Evolutionary conservation across 257 asterid genomes (phyloP), one percentile per base, ranked within the genome.

Genomic region (Lithospermum erythrorhizon): DNA sequence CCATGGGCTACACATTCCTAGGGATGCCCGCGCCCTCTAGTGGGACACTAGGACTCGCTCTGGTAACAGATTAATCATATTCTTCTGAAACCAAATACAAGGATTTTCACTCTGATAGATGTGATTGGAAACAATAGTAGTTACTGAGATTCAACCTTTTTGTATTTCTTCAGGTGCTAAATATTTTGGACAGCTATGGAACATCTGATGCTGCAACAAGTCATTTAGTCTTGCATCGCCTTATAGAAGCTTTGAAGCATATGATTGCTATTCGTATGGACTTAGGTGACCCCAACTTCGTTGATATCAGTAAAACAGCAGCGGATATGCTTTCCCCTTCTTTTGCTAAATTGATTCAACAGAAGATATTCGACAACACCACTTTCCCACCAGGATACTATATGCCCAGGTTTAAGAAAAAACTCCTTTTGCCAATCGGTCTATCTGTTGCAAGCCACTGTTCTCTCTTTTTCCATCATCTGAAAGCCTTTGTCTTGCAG

Each of bases 21-120:
- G 96, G 98, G 27, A 86, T 88, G 98, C 95, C 96, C 23, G 96
- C 95, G 35, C 98, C 98, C 11, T 88, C 96, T 14, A 82, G 90
- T 70, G 98, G 98, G 70, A 82, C 91, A 0, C 70, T 88, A 0
- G 98, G 94, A 15, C 74, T 91, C 56, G 75, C 98, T 64, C 76
- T 91, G 90, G 98, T 87, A 66, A 18, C 85, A 65, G 32, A 45
- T 57, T 55, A 48, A 20, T 30, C 24, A 47, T 20, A 47, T 61
- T 24, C 45, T 0, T 4, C 18, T 17, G 20, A 4, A 4, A 20
- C n/a, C 21, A 10, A n/a, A 3, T 21, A 4, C 21, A 18, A n/a
- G 21, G 55, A 52, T 18, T 9, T 20, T 20, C 56, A 52, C 56
- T 52, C 56, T 7, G 49, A 0, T 41, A 13, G 17, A 41, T 41